Conservation (phyloP, 345 rosid genomes). For the Eucalyptus grandis region DNA sequence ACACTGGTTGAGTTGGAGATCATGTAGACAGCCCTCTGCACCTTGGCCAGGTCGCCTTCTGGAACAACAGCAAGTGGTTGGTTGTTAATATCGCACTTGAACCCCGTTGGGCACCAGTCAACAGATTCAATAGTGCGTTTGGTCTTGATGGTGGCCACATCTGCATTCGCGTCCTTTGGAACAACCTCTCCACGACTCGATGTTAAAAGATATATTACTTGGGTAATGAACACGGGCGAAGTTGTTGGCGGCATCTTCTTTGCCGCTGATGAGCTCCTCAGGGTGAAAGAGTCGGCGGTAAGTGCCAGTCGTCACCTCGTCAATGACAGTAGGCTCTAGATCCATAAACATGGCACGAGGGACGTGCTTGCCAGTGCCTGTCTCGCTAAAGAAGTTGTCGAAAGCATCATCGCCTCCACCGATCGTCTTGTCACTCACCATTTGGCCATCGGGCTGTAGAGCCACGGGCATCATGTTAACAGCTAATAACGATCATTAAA, state of each 20-base stretch:
- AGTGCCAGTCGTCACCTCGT: neutral
- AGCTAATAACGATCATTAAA: neutral
- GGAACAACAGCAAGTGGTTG: constrained; percentile 9
- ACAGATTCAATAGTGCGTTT: constrained; percentile 2
- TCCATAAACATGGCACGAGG: constrained; percentile 6
- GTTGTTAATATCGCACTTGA: constrained; percentile 3
- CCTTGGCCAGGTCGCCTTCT: constrained; percentile 9
- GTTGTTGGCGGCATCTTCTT: constrained; percentile 14
- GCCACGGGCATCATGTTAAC: neutral
- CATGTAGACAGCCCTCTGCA: constrained; percentile 10
- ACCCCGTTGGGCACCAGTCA: constrained; percentile 1
- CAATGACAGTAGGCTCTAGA: constrained; percentile 11
- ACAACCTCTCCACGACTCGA: neutral
- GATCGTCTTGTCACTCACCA: constrained; percentile 4
- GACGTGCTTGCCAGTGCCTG: constrained; percentile 11
- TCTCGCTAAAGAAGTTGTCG: constrained; percentile 4
- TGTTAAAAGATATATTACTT: too few species aligned
- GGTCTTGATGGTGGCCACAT: constrained; percentile 7
- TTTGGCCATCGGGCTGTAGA: constrained; percentile 8
- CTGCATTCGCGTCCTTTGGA: constrained; percentile 3
- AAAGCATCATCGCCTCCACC: constrained; percentile 14
- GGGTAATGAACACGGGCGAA: constrained; percentile 6
- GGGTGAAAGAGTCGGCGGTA: constrained; percentile 9
- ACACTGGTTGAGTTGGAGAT: constrained; percentile 10
- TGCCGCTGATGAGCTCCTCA: constrained; percentile 4